Base-by-base conservation (phyloP, 148 eudicot species). In the Nepenthes mirabilis region DNA sequence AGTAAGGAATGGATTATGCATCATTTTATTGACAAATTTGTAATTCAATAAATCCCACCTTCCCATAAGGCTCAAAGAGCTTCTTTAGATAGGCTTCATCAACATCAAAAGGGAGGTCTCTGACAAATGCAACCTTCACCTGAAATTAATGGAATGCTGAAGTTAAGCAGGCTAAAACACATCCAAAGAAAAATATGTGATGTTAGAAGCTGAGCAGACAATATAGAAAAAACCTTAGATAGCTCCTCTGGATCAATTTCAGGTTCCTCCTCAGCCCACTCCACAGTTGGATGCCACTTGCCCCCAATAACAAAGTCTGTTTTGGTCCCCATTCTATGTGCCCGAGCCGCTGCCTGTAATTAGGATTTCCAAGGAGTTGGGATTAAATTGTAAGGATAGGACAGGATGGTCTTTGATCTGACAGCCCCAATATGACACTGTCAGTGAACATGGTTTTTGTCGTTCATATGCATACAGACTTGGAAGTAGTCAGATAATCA, bases 281-380 rank as follows among this genome's bases (percentile, higher is more conserved):
- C 68, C 34, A 86, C 81, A 73, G 74, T 61, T 35, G 94, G 94
- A 66, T 81, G 86, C 63, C 83, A 70, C 34, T 69, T 78, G 10
- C 74, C 81, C 67, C 69, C 84, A 59, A 86, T 72, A 70, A 79
- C 52, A 68, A 86, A 86, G 36, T 73, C 88, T 14, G 88, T 58
- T 57, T 61, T 74, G 33, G 84, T 68, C 52, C 80, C 80, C 43
- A 70, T 64, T 64, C 82, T 74, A 58, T 60, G 59, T 63, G 94
- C 88, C 61, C 88, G 79, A 68, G 83, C 82, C 5, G 94, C 94
- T 57, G 88, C 88, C 94, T 86, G 88, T 83, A 68, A 76, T 80
- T 70, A 67, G 70, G 75, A 77, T 70, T 78, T 80, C 75, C 71
- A 68, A 76, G 81, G 74, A 80, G 72, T 72, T 14, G 12, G 67